Percentiles rank a stretch among this genome's conserved stretches.
Evolutionary conservation across 768 basidiomycete species (phyloP).

Genomic region (Hortiboletus campestris): DNA sequence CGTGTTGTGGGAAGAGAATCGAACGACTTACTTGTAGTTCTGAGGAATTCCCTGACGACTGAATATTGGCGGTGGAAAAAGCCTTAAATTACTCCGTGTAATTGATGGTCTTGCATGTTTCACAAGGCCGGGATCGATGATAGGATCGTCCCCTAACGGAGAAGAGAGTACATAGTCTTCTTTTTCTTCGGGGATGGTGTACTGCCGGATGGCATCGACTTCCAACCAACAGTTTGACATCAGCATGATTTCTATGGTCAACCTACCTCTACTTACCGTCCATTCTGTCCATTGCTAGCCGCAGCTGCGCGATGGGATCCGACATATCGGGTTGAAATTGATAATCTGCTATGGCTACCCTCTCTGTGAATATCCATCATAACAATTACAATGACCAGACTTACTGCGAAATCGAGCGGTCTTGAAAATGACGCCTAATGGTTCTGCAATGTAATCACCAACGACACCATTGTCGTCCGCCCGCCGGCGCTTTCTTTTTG

Average conservation of each 20-base stretch:
- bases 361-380: neutral
- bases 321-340: conserved; percentile 77
- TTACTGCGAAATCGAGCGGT: conserved; percentile 88
- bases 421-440: conserved; percentile 73
- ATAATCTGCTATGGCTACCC: conserved; percentile 87
- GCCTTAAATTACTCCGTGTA: conserved; percentile 58
- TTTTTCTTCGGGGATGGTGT: conserved; percentile 63
- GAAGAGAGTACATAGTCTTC: conserved; percentile 54
- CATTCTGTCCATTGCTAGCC: conserved; percentile 72
- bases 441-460: conserved; percentile 74
- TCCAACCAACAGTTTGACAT: conserved; percentile 3
- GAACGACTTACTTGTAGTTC: conserved; percentile 64
- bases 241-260: neutral
- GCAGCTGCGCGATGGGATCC: conserved; percentile 69
- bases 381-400: conserved; percentile 26
- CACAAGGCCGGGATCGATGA: conserved; percentile 51
- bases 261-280: conserved; percentile 57
- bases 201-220: conserved; percentile 78
- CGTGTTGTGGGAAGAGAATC: neutral
- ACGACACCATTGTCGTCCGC: conserved; percentile 26
- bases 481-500: conserved; percentile 61
- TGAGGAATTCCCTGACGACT: conserved; percentile 78
- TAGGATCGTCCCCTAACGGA: conserved; percentile 32
- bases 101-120: conserved; percentile 12
- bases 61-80: conserved; percentile 90